Conservation (phyloP, 1,284 basidiomycete genomes). For the Volvariella surrecta region DNA sequence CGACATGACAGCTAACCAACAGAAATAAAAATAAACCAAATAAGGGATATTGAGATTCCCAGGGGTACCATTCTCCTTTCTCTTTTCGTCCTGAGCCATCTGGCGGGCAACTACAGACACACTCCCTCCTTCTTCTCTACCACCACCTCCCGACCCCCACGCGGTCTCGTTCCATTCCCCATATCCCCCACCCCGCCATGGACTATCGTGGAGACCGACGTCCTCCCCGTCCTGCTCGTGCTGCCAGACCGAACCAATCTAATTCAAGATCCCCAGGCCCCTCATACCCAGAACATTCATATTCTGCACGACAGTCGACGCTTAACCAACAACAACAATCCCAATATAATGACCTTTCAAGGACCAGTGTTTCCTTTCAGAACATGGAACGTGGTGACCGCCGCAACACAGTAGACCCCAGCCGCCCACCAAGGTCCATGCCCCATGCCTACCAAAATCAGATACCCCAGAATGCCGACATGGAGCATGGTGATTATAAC, state of each 20-base stretch:
- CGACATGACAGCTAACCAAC: too few relatives aligned
- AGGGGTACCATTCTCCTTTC: too few relatives aligned
- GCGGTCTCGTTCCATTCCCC: constrained; percentile 6
- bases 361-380: constrained; percentile 58
- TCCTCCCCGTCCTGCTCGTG: constrained; percentile 35
- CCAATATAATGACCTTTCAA: constrained; percentile 25
- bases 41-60: too few relatives aligned
- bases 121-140: not conserved
- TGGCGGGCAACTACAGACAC: not conserved
- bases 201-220: constrained; percentile 36
- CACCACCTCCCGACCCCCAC: constrained; percentile 1
- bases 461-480: constrained; percentile 36
- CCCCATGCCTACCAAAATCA: constrained; percentile 50
- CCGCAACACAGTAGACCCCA: constrained; percentile 40
- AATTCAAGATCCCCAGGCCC: constrained; percentile 17
- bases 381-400: constrained; percentile 60
- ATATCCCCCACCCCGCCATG: constrained; percentile 24
- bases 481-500: constrained; percentile 36
- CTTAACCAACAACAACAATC: constrained; percentile 22
- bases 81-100: too few relatives aligned
- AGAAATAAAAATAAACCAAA: too few relatives aligned
- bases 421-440: constrained; percentile 32
- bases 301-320: constrained; percentile 7
- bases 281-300: constrained; percentile 9
- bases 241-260: constrained; percentile 20